Evolutionary conservation across 2,329 filamentous ascomycete species (phyloP), one percentile per base, ranked within the genome.

Genomic region (Cordyceps tenuipes): DNA sequence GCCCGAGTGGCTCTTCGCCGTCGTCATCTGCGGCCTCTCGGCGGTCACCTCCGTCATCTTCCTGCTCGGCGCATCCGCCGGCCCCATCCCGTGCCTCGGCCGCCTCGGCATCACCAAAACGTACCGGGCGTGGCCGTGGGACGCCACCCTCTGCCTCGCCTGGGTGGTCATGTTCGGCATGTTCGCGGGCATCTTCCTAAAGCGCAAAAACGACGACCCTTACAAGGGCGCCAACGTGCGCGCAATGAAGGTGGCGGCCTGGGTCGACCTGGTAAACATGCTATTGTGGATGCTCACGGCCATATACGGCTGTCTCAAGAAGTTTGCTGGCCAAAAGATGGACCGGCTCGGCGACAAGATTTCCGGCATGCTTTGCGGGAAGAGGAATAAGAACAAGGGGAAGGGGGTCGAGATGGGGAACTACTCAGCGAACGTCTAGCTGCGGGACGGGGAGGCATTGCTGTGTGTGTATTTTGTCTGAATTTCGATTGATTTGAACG

Each of bases 121-220:
- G 4, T 75, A 78, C 48, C 75, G 75, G 3, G 70, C 76, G 5
- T 80, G 78, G 50, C 68, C 70, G 15, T 78, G 75, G 74, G 78
- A 80, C 53, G 62, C 75, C 21, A 62, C 69, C 10, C 71, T 80
- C 4, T 78, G 75, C 64, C 47, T 79, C 34, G 65, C 73, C 2
- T 91, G 87, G 84, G 75, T 88, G 62, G 79, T 84, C 15, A 77
- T 87, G 3, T 90, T 91, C 68, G 88, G 87, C 31, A 80, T 88
- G 62, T 91, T 91, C 65, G 88, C 84, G 15, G 82, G 78, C 62
- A 84, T 90, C 74, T 91, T 87, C 72, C 82, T 91, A 61, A 71
- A 78, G 39, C 79, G 82, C 54, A 72, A 84, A 63, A 79, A 78
- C 59, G 79, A 86, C 61, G 74, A 76, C 39, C 66, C 71, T 46